These are phyloP conservation scores for Neurospora tetrasperma DNA, from an alignment of 495 filamentous ascomycete species.

Conservation along the genomic window DNA sequence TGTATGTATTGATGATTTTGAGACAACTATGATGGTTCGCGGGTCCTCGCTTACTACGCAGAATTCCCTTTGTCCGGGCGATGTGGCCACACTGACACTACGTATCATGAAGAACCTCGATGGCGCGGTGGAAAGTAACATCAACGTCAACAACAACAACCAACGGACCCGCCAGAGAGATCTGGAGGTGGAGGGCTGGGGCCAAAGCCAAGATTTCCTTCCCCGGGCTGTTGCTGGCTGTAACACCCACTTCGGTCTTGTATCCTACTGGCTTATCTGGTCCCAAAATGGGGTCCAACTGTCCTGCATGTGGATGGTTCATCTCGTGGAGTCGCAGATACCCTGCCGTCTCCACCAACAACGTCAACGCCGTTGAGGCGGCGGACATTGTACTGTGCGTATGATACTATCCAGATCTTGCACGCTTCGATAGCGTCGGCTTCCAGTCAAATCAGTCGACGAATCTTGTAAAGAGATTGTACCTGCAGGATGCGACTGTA, in stretches of 20 bases:
- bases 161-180: background rate
- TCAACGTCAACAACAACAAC: background rate
- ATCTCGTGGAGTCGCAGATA: slow-evolving; percentile 4
- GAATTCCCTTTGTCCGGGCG: background rate
- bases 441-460: background rate
- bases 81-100: background rate
- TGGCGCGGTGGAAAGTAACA: background rate
- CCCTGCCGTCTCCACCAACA: background rate
- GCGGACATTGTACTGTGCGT: background rate
- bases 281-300: background rate
- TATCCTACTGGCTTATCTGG: slow-evolving; percentile 18
- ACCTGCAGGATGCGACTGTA: background rate
- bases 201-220: background rate
- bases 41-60: background rate
- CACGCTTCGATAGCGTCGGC: background rate
- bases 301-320: slow-evolving; percentile 15
- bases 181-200: background rate
- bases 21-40: background rate
- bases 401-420: background rate
- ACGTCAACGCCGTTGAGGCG: background rate
- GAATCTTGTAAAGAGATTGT: background rate
- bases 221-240: background rate
- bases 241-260: slow-evolving; percentile 10
- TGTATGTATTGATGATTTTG: background rate
- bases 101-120: background rate